phyloP scores from a whole-genome alignment of 1,284 basidiomycete species.

The Mrakiaceae sp. region DNA sequence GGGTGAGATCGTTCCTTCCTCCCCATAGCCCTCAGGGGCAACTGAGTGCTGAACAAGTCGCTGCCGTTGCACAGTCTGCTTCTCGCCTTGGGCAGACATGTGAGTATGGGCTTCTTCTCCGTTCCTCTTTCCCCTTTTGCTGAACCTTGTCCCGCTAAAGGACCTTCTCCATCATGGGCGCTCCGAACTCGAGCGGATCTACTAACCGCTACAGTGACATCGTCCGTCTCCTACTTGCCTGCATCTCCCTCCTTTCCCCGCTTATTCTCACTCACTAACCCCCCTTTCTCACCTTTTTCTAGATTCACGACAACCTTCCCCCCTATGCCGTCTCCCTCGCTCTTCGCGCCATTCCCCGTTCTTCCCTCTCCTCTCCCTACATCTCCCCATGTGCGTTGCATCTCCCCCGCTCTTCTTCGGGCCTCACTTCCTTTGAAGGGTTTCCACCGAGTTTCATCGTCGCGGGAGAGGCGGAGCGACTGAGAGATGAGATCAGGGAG shows the following conservation, averaged over 20 bases:
- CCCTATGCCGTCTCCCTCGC: constrained; percentile 29
- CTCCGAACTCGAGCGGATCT: not conserved
- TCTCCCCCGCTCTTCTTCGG: constrained; percentile 22
- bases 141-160: no score
- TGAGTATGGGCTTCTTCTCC: no score
- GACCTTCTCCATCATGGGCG: constrained; percentile 24
- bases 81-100: constrained; percentile 51
- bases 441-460: constrained; percentile 24
- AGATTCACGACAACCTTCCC: constrained; percentile 21
- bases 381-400: constrained; percentile 28
- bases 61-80: constrained; percentile 29
- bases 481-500: constrained; percentile 25
- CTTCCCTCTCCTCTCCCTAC: constrained; percentile 24
- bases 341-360: constrained; percentile 25
- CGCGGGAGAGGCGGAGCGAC: constrained; percentile 27
- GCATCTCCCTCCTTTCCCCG: not conserved
- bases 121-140: no score
- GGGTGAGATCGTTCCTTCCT: no score
- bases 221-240: constrained; percentile 15
- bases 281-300: not conserved
- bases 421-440: constrained; percentile 17
- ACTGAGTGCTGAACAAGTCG: no score
- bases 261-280: not conserved
- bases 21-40: no score
- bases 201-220: constrained; percentile 1